These are phyloP conservation scores for Chlamydomonas incerta DNA, from an alignment of 139 green algal genomes.

Conservation along the genomic window DNA sequence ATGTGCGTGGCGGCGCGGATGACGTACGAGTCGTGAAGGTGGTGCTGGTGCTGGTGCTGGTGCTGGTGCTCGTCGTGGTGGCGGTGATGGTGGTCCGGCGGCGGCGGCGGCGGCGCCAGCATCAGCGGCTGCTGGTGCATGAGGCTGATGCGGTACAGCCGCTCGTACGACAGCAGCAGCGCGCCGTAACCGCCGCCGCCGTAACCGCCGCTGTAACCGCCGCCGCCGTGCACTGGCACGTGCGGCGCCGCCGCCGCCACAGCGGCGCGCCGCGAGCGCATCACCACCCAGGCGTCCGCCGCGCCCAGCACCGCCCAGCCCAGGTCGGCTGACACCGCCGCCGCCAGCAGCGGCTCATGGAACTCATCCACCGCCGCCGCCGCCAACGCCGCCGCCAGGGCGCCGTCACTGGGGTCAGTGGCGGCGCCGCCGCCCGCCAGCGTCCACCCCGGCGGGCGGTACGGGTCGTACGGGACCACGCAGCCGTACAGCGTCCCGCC, in stretches of 20 bases:
- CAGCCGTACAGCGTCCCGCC: constrained; percentile 14
- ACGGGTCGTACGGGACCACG: constrained; percentile 10
- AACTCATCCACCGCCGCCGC: background rate
- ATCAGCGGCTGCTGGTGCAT: background rate
- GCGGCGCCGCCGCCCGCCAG: background rate
- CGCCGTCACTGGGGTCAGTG: background rate
- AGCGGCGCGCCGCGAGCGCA: background rate
- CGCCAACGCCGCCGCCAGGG: background rate
- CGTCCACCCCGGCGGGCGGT: background rate
- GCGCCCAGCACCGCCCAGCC: constrained; percentile 11
- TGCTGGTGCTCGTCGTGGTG: background rate
- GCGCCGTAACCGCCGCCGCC: background rate
- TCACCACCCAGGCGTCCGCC: constrained; percentile 10
- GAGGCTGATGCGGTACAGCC: constrained; percentile 5
- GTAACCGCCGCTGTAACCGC: background rate
- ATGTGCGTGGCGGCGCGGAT: constrained; percentile 6
- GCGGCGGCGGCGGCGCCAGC: background rate
- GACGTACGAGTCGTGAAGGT: no score
- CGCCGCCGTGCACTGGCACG: no score
- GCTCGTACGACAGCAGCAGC: constrained; percentile 9
- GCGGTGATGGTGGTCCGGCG: background rate
- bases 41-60: background rate
- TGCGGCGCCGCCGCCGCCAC: background rate
- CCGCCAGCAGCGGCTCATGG: constrained; percentile 24
- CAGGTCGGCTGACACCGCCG: background rate